A percentile compares a stretch with the other conserved stretches of the same genome.
phyloP scores from a whole-genome alignment of 129 eudicot species.

The Tagetes patula region DNA sequence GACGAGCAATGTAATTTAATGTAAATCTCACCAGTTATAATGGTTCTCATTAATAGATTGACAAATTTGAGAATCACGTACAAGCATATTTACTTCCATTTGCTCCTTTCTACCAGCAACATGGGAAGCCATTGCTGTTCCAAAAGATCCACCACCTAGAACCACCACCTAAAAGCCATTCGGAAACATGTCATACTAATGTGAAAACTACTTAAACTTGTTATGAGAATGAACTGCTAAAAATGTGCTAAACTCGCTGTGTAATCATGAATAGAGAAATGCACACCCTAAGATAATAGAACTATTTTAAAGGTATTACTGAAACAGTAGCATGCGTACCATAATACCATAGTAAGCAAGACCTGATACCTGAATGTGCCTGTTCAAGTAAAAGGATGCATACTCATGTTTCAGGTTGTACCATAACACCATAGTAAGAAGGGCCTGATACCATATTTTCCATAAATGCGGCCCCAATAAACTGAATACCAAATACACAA shows the following conservation, averaged over 20 bases:
- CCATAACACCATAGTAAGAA: no score
- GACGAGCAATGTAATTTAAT: constrained; percentile 11
- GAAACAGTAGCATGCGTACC: neutral
- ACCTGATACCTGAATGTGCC: neutral
- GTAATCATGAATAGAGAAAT: neutral
- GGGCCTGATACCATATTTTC: no score
- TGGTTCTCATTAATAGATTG: constrained; percentile 72
- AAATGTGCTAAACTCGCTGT: constrained; percentile 8
- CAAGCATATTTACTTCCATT: constrained; percentile 84
- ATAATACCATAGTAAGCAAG: neutral
- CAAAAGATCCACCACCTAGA: constrained; percentile 98
- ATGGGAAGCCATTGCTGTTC: constrained; percentile 99
- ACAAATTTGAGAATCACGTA: constrained; percentile 84
- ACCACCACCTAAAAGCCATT: constrained; percentile 73
- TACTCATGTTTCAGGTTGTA: constrained; percentile 6
- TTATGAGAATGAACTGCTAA: constrained; percentile 20
- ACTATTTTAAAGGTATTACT: neutral
- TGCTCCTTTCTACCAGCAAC: constrained; percentile 77
- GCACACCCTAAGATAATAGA: constrained; percentile 9
- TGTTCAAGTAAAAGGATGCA: neutral
- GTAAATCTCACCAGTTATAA: constrained; percentile 50
- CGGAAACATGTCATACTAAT: constrained; percentile 25
- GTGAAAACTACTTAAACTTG: constrained; percentile 23
- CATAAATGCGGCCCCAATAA: constrained; percentile 12
- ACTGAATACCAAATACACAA: neutral